These are phyloP conservation scores for Sugiyamaella japonica DNA, from an alignment of 1,139 yeast genomes.

Conservation along the genomic window DNA sequence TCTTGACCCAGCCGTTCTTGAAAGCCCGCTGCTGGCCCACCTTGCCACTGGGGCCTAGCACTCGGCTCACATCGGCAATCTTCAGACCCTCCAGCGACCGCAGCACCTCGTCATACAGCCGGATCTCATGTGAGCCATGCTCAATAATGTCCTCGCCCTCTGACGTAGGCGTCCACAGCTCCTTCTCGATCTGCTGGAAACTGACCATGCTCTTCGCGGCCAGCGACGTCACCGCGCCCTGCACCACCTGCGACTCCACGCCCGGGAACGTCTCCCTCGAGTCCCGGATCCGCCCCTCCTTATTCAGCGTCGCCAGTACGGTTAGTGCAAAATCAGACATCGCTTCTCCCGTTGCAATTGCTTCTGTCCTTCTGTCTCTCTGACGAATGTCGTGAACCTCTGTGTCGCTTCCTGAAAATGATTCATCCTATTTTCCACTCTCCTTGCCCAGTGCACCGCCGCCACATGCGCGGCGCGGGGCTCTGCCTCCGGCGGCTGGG, in stretches of 20 bases:
- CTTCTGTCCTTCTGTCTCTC: background rate
- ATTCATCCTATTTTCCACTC: constrained; percentile 7
- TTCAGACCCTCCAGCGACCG: constrained; percentile 76
- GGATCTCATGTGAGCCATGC: constrained; percentile 87
- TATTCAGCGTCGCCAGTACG: constrained; percentile 63
- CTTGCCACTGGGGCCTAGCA: constrained; percentile 80
- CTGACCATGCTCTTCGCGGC: constrained; percentile 80
- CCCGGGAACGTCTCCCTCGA: constrained; percentile 60
- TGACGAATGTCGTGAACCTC: background rate
- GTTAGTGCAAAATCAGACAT: constrained; percentile 52
- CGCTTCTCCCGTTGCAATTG: no score
- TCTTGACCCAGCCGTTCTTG: constrained; percentile 94
- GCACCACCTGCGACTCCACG: constrained; percentile 53
- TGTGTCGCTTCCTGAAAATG: background rate
- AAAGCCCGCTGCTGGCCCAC: constrained; percentile 98
- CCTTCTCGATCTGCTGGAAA: constrained; percentile 73
- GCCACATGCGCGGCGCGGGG: background rate
- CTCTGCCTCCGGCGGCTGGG: background rate
- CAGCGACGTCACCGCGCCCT: constrained; percentile 82
- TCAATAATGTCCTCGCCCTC: constrained; percentile 81
- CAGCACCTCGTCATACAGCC: constrained; percentile 74
- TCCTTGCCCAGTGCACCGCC: constrained; percentile 5
- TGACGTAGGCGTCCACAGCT: constrained; percentile 68
- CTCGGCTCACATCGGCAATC: constrained; percentile 73
- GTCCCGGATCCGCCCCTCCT: constrained; percentile 58